Percentiles rank a stretch among this genome's conserved stretches.
Conservation (phyloP, 345 rosid species). For the Bretschneidera sinensis region DNA sequence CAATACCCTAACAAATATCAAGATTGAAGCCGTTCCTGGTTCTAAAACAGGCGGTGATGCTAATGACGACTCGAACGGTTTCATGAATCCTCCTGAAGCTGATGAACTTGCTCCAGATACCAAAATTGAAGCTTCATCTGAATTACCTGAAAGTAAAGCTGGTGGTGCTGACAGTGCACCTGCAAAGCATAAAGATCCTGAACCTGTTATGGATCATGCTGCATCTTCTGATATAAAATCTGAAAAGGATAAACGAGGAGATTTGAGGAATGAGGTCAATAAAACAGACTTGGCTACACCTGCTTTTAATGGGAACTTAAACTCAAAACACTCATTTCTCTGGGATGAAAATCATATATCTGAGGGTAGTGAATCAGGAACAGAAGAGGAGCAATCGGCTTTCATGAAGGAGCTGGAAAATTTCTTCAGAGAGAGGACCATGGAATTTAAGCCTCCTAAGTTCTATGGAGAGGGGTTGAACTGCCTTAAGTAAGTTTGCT, state of each 20-base stretch:
- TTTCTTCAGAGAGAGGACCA: constrained; percentile 48
- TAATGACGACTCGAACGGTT: constrained; percentile 11
- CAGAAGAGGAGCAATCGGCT: constrained; percentile 54
- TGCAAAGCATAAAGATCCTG: constrained; percentile 15
- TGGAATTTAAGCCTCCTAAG: constrained; percentile 74
- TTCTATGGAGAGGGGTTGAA: constrained; percentile 67
- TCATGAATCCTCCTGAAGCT: constrained; percentile 20
- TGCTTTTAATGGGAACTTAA: constrained; percentile 30
- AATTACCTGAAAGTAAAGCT: constrained; percentile 22
- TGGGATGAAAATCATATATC: constrained; percentile 23
- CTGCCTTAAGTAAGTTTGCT: constrained; percentile 55
- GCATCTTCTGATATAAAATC: constrained; percentile 31
- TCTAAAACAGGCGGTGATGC: constrained; percentile 19
- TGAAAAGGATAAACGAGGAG: constrained; percentile 28
- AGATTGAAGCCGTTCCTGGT: constrained; percentile 20
- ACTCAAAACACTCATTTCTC: constrained; percentile 38
- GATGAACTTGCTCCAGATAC: constrained; percentile 19
- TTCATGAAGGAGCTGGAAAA: constrained; percentile 56
- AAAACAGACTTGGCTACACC: constrained; percentile 21
- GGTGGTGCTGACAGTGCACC: constrained; percentile 21
- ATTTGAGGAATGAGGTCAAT: constrained; percentile 28
- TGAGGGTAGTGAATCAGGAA: constrained; percentile 59
- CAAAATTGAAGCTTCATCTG: constrained; percentile 23
- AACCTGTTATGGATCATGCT: constrained; percentile 24
- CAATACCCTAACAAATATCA: constrained; percentile 19